A percentile compares a stretch with the other conserved stretches of the same genome.
phyloP scores from a whole-genome alignment of 139 green algal genomes.

The Chlorella sp. region DNA sequence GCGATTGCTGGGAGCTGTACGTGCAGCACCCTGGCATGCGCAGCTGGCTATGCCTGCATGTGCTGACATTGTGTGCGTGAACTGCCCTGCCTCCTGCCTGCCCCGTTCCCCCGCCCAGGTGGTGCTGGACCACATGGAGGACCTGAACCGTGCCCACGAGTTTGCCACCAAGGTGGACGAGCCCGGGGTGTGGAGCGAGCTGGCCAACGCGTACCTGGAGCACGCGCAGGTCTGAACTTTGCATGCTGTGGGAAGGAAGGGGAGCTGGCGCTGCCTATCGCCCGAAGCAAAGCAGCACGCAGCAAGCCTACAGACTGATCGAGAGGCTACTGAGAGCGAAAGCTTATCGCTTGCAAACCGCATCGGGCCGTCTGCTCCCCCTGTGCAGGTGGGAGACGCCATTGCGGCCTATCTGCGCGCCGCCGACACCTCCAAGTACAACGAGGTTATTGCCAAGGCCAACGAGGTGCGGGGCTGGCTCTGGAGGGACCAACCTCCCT shows the following conservation, averaged over 20 bases:
- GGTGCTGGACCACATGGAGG: slow-evolving; percentile 91
- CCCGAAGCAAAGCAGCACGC: too few relatives aligned
- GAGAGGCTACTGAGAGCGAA: too few relatives aligned
- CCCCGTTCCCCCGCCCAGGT: slow-evolving; percentile 37
- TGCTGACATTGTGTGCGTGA: too few relatives aligned
- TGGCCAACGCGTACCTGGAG: slow-evolving; percentile 92
- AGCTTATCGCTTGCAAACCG: too few relatives aligned
- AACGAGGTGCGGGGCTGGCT: slow-evolving; percentile 25
- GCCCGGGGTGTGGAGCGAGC: slow-evolving; percentile 90
- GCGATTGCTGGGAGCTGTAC: too few relatives aligned
- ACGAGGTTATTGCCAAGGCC: slow-evolving; percentile 73
- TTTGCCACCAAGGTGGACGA: slow-evolving; percentile 87
- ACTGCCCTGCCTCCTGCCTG: too few relatives aligned
- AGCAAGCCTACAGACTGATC: too few relatives aligned
- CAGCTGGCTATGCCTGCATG: too few relatives aligned
- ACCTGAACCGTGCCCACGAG: slow-evolving; percentile 87
- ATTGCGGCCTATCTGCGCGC: slow-evolving; percentile 93
- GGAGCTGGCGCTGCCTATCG: too few relatives aligned
- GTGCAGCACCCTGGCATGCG: too few relatives aligned
- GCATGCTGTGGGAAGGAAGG: too few relatives aligned
- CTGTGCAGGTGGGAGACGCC: slow-evolving; percentile 71
- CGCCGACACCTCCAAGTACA: slow-evolving; percentile 73
- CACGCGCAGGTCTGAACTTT: slow-evolving; percentile 57
- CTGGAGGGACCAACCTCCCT: background rate
- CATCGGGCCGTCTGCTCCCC: background rate